phyloP scores from a whole-genome alignment of 1,284 basidiomycete genomes.

The Fomitiporia mediterranea region DNA sequence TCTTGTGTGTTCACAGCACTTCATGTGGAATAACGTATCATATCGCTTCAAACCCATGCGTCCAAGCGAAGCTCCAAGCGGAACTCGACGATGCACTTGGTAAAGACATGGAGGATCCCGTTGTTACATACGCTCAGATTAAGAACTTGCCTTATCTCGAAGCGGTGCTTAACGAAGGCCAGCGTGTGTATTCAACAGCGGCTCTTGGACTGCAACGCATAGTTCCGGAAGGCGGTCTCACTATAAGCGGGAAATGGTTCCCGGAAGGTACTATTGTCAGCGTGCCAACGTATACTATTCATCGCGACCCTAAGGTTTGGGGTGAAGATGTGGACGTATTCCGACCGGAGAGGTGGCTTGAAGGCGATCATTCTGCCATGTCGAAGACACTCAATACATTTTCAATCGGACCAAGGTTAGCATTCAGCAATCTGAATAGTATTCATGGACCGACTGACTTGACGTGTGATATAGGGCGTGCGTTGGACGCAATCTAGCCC shows the following conservation, averaged over 20 bases:
- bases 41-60: constrained; percentile 62
- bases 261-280: constrained; percentile 67
- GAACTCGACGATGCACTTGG: constrained; percentile 78
- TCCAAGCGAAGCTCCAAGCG: constrained; percentile 67
- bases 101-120: constrained; percentile 48
- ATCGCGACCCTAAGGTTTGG: constrained; percentile 68
- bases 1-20: too few species aligned
- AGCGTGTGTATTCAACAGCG: constrained; percentile 78
- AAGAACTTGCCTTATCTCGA: constrained; percentile 74
- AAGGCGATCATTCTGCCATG: constrained; percentile 52
- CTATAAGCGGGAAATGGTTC: constrained; percentile 56
- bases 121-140: constrained; percentile 53
- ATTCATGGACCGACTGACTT: neutral
- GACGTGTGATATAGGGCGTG: constrained; percentile 43
- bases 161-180: constrained; percentile 78
- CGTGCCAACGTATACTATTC: constrained; percentile 75
- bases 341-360: constrained; percentile 80
- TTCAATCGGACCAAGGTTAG: constrained; percentile 48
- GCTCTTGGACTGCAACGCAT: constrained; percentile 80
- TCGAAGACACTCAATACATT: constrained; percentile 76
- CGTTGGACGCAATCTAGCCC: constrained; percentile 71
- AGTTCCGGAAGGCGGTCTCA: constrained; percentile 65
- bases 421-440: too few species aligned
- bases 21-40: constrained; percentile 85
- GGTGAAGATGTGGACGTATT: constrained; percentile 75